phyloP scores from a whole-genome alignment of 2,329 filamentous ascomycete species.

The Fusarium aywerte region DNA sequence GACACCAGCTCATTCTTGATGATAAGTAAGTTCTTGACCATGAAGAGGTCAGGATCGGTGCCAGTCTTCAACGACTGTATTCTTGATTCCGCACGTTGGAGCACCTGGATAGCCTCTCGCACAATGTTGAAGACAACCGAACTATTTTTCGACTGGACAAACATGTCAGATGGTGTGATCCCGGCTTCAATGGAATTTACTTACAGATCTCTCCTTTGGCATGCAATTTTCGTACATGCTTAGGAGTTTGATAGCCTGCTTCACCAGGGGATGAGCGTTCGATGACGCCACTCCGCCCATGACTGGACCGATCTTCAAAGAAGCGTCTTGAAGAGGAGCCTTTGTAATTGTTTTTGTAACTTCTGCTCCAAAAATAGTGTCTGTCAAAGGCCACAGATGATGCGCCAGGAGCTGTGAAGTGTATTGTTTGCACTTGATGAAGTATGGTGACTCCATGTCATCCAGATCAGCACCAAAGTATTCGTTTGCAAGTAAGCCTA shows the following conservation, averaged over 20 bases:
- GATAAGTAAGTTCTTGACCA: slow-evolving; percentile 93
- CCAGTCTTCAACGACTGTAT: slow-evolving; percentile 71
- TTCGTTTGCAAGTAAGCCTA: slow-evolving; percentile 68
- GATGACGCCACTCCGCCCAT: slow-evolving; percentile 63
- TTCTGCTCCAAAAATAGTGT: slow-evolving; percentile 65
- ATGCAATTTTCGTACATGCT: slow-evolving; percentile 72
- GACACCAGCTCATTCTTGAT: slow-evolving; percentile 96
- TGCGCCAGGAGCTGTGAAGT: slow-evolving; percentile 66
- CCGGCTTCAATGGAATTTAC: slow-evolving; percentile 40
- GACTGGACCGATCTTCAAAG: slow-evolving; percentile 63
- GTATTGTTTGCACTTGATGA: slow-evolving; percentile 65
- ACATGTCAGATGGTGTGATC: slow-evolving; percentile 25
- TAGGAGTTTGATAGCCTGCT: slow-evolving; percentile 67
- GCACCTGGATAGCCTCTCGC: slow-evolving; percentile 85
- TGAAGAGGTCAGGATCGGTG: slow-evolving; percentile 86
- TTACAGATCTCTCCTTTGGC: slow-evolving; percentile 71
- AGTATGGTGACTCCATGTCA: slow-evolving; percentile 66
- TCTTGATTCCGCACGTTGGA: slow-evolving; percentile 78
- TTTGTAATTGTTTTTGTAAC: slow-evolving; percentile 65
- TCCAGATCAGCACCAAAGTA: slow-evolving; percentile 67
- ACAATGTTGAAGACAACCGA: slow-evolving; percentile 77
- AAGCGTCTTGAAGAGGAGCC: slow-evolving; percentile 58
- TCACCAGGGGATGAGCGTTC: slow-evolving; percentile 68
- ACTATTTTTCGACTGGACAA: slow-evolving; percentile 57
- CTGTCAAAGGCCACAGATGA: slow-evolving; percentile 67